Conservation (phyloP, 257 asterid genomes). For the Plantago elongata region DNA sequence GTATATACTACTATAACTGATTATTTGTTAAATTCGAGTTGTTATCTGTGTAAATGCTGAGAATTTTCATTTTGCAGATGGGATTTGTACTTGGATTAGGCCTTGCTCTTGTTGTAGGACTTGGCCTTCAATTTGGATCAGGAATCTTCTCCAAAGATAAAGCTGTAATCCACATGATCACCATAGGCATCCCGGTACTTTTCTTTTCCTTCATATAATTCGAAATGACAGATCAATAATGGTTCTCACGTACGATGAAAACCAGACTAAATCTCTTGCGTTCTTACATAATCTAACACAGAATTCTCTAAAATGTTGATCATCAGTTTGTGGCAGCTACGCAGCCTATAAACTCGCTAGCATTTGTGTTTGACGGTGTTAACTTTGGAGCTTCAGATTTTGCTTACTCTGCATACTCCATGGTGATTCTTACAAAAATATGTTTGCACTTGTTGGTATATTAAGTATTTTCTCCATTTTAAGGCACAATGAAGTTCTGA, state of each 20-base stretch:
- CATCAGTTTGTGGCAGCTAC: constrained; percentile 89
- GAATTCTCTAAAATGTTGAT: background rate
- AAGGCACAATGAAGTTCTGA: background rate
- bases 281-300: background rate
- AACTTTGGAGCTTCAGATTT: constrained; percentile 90
- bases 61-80: constrained; percentile 45
- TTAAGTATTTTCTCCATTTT: too few relatives aligned
- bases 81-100: constrained; percentile 80
- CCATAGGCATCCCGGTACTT: constrained; percentile 75
- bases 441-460: too few relatives aligned
- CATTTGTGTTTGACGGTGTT: constrained; percentile 86
- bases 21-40: background rate
- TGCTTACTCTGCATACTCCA: constrained; percentile 87
- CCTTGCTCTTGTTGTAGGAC: constrained; percentile 61
- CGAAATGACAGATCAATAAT: too few relatives aligned
- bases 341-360: constrained; percentile 78
- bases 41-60: background rate
- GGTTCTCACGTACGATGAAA: too few relatives aligned
- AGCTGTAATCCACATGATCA: constrained; percentile 48
- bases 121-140: constrained; percentile 74
- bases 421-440: constrained; percentile 36
- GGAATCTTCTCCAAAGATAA: constrained; percentile 78
- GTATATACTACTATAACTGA: constrained; percentile 19
- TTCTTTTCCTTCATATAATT: too few relatives aligned
- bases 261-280: background rate